phyloP scores from a whole-genome alignment of 805 yeast genomes.

The Kregervanrija delftensis region DNA sequence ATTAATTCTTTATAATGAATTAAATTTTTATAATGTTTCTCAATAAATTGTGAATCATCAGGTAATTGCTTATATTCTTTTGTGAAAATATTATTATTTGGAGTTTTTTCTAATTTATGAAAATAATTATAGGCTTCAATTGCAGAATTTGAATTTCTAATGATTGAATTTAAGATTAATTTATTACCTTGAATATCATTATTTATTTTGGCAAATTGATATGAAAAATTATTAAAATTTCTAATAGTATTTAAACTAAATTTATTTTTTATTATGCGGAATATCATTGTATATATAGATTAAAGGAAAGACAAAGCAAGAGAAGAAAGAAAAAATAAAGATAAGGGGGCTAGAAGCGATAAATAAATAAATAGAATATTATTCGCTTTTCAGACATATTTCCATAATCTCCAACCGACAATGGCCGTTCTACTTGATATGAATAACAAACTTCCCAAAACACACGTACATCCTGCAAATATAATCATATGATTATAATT shows the following conservation, averaged over 20 bases:
- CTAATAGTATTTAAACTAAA: too few relatives aligned
- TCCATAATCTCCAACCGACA: constrained; percentile 24
- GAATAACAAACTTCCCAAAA: constrained; percentile 12
- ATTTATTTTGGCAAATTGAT: too few relatives aligned
- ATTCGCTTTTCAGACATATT: constrained; percentile 12
- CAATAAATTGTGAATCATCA: constrained; percentile 46
- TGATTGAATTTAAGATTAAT: neutral
- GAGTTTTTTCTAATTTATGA: constrained; percentile 7
- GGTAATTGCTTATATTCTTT: constrained; percentile 41
- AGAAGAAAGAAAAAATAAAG: too few relatives aligned
- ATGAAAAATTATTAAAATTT: too few relatives aligned
- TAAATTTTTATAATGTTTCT: constrained; percentile 40
- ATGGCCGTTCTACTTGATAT: constrained; percentile 11
- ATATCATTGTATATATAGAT: too few relatives aligned
- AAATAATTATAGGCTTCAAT: constrained; percentile 22
- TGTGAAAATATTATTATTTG: constrained; percentile 9
- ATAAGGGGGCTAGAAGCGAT: too few relatives aligned
- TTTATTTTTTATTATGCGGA: too few relatives aligned
- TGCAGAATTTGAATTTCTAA: constrained; percentile 17
- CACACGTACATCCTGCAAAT: constrained; percentile 20
- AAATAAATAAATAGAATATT: too few relatives aligned
- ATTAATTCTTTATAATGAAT: constrained; percentile 26
- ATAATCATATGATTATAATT: constrained; percentile 22
- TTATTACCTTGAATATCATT: too few relatives aligned
- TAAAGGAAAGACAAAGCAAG: too few relatives aligned